A percentile compares a stretch with the other conserved stretches of the same genome.
phyloP scores from a whole-genome alignment of 805 yeast genomes.

The Lipomyces spencermartinsiae region DNA sequence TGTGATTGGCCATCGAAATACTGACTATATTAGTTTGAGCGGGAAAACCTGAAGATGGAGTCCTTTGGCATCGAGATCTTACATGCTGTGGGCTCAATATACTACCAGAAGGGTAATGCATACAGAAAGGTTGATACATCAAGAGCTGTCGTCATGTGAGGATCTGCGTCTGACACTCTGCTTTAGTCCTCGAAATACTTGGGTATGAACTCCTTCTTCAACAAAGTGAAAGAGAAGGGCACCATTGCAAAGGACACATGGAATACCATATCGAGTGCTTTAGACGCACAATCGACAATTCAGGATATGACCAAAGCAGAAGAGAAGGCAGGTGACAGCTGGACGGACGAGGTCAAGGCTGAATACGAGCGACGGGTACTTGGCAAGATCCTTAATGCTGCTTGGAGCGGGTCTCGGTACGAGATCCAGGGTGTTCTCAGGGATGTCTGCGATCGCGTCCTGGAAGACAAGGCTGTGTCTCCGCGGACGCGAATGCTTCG shows the following conservation, averaged over 20 bases:
- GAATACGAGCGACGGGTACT: slow-evolving; percentile 82
- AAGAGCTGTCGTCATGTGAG: neutral
- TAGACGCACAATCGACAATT: slow-evolving; percentile 84
- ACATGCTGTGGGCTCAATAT: slow-evolving; percentile 78
- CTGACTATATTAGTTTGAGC: slow-evolving; percentile 55
- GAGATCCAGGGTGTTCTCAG: slow-evolving; percentile 83
- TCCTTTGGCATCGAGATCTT: slow-evolving; percentile 91
- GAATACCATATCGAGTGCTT: slow-evolving; percentile 77
- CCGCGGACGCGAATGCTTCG: slow-evolving; percentile 68
- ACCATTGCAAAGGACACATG: slow-evolving; percentile 82
- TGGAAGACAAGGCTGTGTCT: slow-evolving; percentile 69
- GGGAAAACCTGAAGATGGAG: slow-evolving; percentile 89
- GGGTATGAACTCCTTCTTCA: slow-evolving; percentile 85
- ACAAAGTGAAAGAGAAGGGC: slow-evolving; percentile 84
- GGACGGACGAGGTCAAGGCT: slow-evolving; percentile 67
- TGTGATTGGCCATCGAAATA: neutral
- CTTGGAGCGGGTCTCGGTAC: slow-evolving; percentile 92
- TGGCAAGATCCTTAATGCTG: slow-evolving; percentile 90
- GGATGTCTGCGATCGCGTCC: slow-evolving; percentile 79
- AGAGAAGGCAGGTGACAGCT: slow-evolving; percentile 60
- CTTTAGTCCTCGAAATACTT: slow-evolving; percentile 71
- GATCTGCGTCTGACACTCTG: slow-evolving; percentile 48
- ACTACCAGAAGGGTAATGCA: slow-evolving; percentile 75
- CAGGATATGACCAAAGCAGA: slow-evolving; percentile 77
- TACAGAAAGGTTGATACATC: slow-evolving; percentile 68